phyloP scores from a whole-genome alignment of 2,329 filamentous ascomycete genomes.

The Paramyrothecium roridum region DNA sequence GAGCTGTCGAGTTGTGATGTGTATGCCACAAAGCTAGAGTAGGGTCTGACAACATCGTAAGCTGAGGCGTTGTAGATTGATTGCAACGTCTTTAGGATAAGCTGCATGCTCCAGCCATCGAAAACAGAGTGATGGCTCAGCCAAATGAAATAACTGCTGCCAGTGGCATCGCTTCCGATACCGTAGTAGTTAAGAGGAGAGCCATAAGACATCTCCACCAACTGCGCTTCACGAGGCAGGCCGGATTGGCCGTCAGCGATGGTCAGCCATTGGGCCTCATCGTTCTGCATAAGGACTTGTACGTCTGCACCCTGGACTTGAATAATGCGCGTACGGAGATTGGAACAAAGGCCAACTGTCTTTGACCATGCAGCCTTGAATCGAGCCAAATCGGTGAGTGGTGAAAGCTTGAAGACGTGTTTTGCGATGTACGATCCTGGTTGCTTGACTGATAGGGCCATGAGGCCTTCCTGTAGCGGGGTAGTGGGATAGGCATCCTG shows the following conservation, averaged over 20 bases:
- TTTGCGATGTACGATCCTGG: conserved; percentile 26
- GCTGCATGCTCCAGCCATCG: conserved; percentile 49
- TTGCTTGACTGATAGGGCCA: conserved; percentile 26
- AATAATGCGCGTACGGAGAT: conserved; percentile 6
- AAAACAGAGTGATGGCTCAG: conserved; percentile 40
- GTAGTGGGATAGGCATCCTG: conserved; percentile 2
- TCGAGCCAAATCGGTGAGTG: conserved; percentile 9
- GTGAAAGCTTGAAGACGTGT: conserved; percentile 4
- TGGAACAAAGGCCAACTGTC: conserved; percentile 2
- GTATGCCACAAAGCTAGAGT: neutral
- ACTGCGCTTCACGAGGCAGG: neutral
- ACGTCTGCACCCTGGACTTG: neutral
- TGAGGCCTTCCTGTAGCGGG: conserved; percentile 16
- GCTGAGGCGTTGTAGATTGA: neutral
- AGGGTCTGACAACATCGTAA: neutral
- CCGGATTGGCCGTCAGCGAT: neutral
- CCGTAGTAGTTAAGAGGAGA: neutral
- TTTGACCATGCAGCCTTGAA: conserved; percentile 23
- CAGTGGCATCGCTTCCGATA: conserved; percentile 1
- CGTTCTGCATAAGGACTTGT: conserved; percentile 3
- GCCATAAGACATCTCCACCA: neutral
- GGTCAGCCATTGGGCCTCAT: no score
- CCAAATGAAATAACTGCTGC: conserved; percentile 13
- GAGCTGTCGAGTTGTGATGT: neutral
- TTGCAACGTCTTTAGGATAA: conserved; percentile 16